A percentile compares a stretch with the other conserved stretches of the same genome.
These are phyloP conservation scores for Pistacia integerrima DNA, from an alignment of 345 rosid genomes.

Conservation along the genomic window DNA sequence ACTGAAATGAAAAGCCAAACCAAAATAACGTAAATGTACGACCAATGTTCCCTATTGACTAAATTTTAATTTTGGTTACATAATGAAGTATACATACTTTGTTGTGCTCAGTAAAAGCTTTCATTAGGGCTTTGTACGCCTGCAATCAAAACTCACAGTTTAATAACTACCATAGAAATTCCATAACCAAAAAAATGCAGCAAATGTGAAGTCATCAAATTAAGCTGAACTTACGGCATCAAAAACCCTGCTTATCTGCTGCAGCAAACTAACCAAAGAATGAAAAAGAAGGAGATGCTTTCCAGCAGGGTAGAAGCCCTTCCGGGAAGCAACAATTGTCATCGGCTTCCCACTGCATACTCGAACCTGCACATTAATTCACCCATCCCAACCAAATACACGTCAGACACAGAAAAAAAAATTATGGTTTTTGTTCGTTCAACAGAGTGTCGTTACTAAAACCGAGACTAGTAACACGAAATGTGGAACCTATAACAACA, in stretches of 20 bases:
- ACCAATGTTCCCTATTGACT: constrained; percentile 3
- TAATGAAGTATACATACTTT: constrained; percentile 48
- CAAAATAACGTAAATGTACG: background rate
- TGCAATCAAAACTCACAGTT: constrained; percentile 37
- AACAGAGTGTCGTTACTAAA: too few species aligned
- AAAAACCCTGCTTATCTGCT: constrained; percentile 78
- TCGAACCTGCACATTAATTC: constrained; percentile 53
- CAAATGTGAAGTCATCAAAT: background rate
- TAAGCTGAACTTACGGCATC: constrained; percentile 56
- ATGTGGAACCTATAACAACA: too few species aligned
- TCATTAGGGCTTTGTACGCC: constrained; percentile 92
- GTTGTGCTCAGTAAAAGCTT: constrained; percentile 87
- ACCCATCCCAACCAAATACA: background rate
- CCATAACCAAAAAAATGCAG: background rate
- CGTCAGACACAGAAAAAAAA: background rate
- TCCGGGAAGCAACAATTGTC: constrained; percentile 65
- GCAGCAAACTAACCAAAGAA: constrained; percentile 79
- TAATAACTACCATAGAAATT: background rate
- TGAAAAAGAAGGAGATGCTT: constrained; percentile 68
- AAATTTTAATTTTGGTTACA: background rate
- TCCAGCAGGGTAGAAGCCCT: constrained; percentile 85
- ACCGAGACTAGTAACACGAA: too few species aligned
- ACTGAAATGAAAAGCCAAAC: constrained; percentile 44
- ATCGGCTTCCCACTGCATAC: constrained; percentile 86
- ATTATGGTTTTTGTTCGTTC: too few species aligned